Evolutionary conservation across 345 rosid species (phyloP).

Genomic region (Syzygium aromaticum): DNA sequence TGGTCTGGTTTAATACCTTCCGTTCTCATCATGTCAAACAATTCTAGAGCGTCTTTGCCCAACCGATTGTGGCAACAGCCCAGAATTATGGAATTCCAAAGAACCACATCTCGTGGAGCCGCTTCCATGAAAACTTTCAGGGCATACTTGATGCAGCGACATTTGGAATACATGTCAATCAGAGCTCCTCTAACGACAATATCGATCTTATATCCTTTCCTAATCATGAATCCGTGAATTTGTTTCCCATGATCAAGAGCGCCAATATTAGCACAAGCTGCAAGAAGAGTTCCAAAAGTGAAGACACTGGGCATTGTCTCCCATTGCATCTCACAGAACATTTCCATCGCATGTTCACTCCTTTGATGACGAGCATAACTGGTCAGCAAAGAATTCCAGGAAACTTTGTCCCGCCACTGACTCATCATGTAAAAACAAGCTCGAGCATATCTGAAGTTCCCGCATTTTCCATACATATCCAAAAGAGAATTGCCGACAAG

Average conservation of each 20-base stretch:
- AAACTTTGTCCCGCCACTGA: constrained; percentile 45
- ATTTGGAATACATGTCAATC: constrained; percentile 73
- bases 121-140: constrained; percentile 42
- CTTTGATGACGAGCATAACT: constrained; percentile 49
- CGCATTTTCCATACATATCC: constrained; percentile 68
- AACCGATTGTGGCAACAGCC: constrained; percentile 61
- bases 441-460: constrained; percentile 37
- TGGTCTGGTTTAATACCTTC: constrained; percentile 63
- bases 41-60: constrained; percentile 42
- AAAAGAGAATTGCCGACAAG: constrained; percentile 63
- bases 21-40: constrained; percentile 44
- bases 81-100: constrained; percentile 68
- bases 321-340: constrained; percentile 59
- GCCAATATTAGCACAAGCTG: constrained; percentile 63
- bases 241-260: constrained; percentile 54
- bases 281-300: constrained; percentile 60
- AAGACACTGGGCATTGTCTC: constrained; percentile 51
- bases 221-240: constrained; percentile 63
- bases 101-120: constrained; percentile 39
- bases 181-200: constrained; percentile 53
- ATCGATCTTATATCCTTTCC: constrained; percentile 53
- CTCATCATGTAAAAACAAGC: constrained; percentile 66
- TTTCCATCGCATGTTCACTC: constrained; percentile 53
- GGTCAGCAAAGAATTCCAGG: constrained; percentile 76
- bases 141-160: constrained; percentile 38